Evolutionary conservation across 208 protist species (phyloP).

Genomic region (Porcisia hertigi): DNA sequence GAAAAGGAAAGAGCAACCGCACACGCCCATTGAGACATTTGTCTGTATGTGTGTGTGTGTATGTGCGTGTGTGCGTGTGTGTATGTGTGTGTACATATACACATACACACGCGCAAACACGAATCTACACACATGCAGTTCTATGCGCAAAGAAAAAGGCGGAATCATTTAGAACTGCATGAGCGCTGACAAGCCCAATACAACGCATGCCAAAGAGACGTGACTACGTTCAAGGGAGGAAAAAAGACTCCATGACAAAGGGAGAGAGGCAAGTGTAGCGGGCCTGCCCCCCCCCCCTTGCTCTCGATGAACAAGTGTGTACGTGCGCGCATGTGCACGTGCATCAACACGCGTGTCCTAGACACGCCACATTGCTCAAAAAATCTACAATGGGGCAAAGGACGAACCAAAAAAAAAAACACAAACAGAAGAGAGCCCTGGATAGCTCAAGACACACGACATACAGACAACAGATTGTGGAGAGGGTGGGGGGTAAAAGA

Average conservation of each 20-base stretch:
- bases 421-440: neutral
- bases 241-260: neutral
- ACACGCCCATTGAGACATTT: too few relatives aligned
- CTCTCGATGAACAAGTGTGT: neutral
- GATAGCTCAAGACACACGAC: neutral
- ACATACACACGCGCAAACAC: too few relatives aligned
- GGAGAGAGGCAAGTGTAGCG: neutral
- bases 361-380: slow-evolving; percentile 9
- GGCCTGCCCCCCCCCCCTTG: neutral
- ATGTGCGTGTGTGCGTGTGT: too few relatives aligned
- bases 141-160: too few relatives aligned
- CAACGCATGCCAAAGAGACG: neutral
- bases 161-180: too few relatives aligned
- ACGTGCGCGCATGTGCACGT: neutral
- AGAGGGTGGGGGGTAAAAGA: neutral
- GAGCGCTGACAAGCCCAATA: too few relatives aligned
- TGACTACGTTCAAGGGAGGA: neutral
- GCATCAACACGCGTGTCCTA: neutral
- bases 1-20: too few relatives aligned
- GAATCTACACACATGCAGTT: neutral
- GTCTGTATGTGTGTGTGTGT: neutral
- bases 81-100: neutral
- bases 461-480: neutral
- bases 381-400: slow-evolving; percentile 13
- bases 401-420: slow-evolving; percentile 16